Conservation (phyloP, 202 grass and related monocot genomes). For the Setaria viridis region DNA sequence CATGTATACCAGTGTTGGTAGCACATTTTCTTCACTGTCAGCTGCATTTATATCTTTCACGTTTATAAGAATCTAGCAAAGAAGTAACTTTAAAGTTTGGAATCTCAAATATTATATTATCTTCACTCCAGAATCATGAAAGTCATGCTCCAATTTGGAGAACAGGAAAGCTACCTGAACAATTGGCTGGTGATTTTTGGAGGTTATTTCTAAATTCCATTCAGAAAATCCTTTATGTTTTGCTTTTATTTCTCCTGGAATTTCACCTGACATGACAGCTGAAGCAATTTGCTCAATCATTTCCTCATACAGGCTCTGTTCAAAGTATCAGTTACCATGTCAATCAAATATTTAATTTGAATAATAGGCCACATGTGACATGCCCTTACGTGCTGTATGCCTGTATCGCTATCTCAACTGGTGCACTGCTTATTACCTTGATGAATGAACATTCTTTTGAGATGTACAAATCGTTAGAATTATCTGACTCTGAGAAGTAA, state of each 20-base stretch:
- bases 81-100: neutral
- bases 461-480: neutral
- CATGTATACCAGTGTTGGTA: constrained; percentile 60
- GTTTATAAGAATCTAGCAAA: constrained; percentile 53
- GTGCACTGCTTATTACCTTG: constrained; percentile 41
- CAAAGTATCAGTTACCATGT: neutral
- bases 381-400: too few relatives aligned
- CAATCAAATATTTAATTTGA: neutral
- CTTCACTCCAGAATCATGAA: constrained; percentile 7
- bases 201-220: constrained; percentile 51
- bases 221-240: constrained; percentile 56
- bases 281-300: constrained; percentile 56
- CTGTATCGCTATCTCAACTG: too few relatives aligned
- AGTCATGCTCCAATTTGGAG: neutral
- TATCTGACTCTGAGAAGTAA: constrained; percentile 40
- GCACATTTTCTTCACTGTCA: constrained; percentile 42
- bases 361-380: neutral
- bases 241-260: constrained; percentile 51
- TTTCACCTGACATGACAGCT: constrained; percentile 40
- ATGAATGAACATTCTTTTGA: constrained; percentile 49
- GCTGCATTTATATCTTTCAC: constrained; percentile 45
- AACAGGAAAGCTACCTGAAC: constrained; percentile 52
- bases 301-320: constrained; percentile 58
- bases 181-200: constrained; percentile 62
- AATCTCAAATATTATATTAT: neutral